Evolutionary conservation across 2,329 filamentous ascomycete species (phyloP).

Genomic region (Arthrobotrys megalospora): DNA sequence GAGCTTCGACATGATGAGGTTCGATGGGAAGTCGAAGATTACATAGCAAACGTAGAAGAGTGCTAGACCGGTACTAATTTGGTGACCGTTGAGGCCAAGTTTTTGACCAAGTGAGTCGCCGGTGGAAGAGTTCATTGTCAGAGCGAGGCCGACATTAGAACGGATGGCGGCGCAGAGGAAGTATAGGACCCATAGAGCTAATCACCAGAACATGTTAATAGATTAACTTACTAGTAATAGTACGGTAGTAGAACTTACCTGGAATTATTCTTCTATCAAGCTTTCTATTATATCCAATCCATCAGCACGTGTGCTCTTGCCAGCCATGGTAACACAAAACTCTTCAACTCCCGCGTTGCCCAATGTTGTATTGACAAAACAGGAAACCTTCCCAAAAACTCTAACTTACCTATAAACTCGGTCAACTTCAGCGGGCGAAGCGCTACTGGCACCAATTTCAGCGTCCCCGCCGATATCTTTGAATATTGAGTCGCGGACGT

Average conservation of each 20-base stretch:
- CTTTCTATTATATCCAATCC: constrained; percentile 68
- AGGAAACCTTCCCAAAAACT: neutral
- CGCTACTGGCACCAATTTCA: constrained; percentile 39
- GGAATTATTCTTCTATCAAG: constrained; percentile 74
- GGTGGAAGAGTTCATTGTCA: constrained; percentile 85
- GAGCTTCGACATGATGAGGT: constrained; percentile 87
- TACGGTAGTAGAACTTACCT: constrained; percentile 64
- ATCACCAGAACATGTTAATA: constrained; percentile 34
- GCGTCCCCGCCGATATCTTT: constrained; percentile 45
- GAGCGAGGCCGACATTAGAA: constrained; percentile 91
- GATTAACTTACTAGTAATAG: neutral
- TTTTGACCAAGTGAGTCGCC: constrained; percentile 82
- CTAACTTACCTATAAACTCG: constrained; percentile 67
- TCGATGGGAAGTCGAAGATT: constrained; percentile 88
- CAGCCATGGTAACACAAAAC: neutral
- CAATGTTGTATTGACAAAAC: constrained; percentile 15
- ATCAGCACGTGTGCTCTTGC: constrained; percentile 36
- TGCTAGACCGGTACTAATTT: constrained; percentile 86
- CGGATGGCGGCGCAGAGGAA: constrained; percentile 93
- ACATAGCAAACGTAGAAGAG: constrained; percentile 95
- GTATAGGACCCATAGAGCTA: constrained; percentile 84
- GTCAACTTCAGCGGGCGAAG: constrained; percentile 65
- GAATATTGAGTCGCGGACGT: constrained; percentile 45
- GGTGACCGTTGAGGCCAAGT: constrained; percentile 78
- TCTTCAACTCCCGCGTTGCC: neutral